phyloP scores from a whole-genome alignment of 352 stramenopile species.

The Pythium phragmitis region DNA sequence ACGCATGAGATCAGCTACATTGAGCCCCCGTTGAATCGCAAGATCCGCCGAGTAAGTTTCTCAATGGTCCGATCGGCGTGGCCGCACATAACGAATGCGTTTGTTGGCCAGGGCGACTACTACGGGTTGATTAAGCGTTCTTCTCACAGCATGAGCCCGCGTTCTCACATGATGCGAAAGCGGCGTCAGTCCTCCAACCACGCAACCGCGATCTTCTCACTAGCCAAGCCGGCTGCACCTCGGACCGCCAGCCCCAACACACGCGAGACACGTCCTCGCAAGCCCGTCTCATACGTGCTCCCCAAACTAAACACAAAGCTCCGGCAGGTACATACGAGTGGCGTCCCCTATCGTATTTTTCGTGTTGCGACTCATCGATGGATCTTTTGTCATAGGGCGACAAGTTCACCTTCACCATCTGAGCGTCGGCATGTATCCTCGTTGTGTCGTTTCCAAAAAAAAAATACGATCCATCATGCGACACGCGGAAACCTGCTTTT shows the following conservation, averaged over 20 bases:
- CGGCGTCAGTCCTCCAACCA: conserved; percentile 17
- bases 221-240: conserved; percentile 26
- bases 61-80: background rate
- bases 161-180: conserved; percentile 21
- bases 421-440: background rate
- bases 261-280: conserved; percentile 31
- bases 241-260: conserved; percentile 1
- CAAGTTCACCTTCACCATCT: conserved; percentile 78
- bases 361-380: background rate
- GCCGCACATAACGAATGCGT: background rate
- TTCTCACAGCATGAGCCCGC: conserved; percentile 19
- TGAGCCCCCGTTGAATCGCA: conserved; percentile 61
- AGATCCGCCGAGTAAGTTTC: conserved; percentile 48
- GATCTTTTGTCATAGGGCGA: conserved; percentile 43
- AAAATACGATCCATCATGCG: conserved; percentile 10
- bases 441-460: conserved; percentile 4
- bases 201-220: conserved; percentile 1
- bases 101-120: conserved; percentile 48
- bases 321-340: conserved; percentile 48
- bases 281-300: conserved; percentile 59
- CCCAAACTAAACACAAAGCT: conserved; percentile 83
- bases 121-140: conserved; percentile 51
- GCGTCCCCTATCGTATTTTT: conserved; percentile 6
- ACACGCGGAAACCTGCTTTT: conserved; percentile 15
- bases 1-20: conserved; percentile 46